A percentile compares a stretch with the other conserved stretches of the same genome.
Evolutionary conservation across 148 eudicot genomes (phyloP).

Genomic region (Rhododendron henanense): DNA sequence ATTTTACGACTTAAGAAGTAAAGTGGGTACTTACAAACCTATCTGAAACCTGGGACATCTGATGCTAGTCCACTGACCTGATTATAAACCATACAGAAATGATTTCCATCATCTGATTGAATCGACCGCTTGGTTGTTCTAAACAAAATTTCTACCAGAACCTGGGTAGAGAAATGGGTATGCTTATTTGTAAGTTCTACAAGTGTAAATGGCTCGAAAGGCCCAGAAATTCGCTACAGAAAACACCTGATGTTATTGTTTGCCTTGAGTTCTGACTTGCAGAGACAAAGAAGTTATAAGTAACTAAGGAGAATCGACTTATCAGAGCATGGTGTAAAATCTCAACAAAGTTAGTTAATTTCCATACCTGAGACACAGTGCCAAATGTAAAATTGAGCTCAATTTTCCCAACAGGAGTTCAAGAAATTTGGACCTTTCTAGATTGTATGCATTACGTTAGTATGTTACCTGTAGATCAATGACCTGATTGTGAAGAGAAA

Average conservation of each 20-base stretch:
- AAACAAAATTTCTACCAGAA: background rate
- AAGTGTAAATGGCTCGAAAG: background rate
- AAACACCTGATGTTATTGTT: background rate
- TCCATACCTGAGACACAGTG: background rate
- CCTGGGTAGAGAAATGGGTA: background rate
- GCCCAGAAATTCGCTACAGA: background rate
- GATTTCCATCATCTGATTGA: background rate
- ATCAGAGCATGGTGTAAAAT: background rate
- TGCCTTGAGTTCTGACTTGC: too few relatives aligned
- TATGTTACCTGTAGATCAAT: conserved; percentile 47
- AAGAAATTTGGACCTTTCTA: background rate
- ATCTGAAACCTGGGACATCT: too few relatives aligned
- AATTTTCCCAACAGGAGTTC: background rate
- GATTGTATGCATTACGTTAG: background rate
- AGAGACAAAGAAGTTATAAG: background rate
- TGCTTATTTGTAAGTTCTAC: background rate
- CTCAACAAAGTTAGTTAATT: background rate
- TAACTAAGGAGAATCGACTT: background rate
- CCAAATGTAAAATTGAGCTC: background rate
- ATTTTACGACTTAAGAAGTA: background rate
- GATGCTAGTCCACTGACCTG: background rate
- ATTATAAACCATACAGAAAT: background rate
- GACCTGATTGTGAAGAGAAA: conserved; percentile 33
- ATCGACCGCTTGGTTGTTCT: background rate
- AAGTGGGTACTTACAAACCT: background rate